Conservation (phyloP, 306 rosid species). For the Fragaria nilgerrensis region DNA sequence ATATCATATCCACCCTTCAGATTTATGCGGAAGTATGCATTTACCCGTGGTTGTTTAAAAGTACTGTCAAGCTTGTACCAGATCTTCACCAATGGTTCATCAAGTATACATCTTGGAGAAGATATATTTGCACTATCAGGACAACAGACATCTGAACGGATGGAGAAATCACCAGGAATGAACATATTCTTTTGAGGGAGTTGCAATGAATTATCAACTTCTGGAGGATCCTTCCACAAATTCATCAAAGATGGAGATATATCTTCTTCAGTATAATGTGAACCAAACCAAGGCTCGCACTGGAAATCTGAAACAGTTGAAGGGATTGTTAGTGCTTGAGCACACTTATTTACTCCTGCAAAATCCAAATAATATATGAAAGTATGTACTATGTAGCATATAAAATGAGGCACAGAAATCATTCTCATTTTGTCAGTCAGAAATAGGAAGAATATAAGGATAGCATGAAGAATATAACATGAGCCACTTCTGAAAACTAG, state of each 20-base stretch:
- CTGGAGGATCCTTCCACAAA: conserved; percentile 78
- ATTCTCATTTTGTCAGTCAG: not conserved
- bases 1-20: conserved; percentile 77
- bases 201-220: conserved; percentile 66
- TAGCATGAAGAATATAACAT: not conserved
- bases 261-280: conserved; percentile 71
- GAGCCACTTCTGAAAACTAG: not conserved
- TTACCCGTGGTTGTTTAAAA: conserved; percentile 88
- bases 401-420: not conserved
- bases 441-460: not conserved
- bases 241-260: conserved; percentile 63
- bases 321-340: conserved; percentile 16
- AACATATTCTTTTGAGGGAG: conserved; percentile 87
- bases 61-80: conserved; percentile 86
- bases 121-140: conserved; percentile 38
- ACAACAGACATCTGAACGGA: conserved; percentile 39
- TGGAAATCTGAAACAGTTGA: conserved; percentile 50
- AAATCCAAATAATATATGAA: not conserved
- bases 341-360: conserved; percentile 4
- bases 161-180: conserved; percentile 88
- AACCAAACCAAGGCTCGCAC: conserved; percentile 91
- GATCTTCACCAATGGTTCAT: conserved; percentile 81
- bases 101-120: conserved; percentile 72
- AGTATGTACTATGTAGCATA: not conserved
- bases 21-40: conserved; percentile 82